Conservation (phyloP, 352 stramenopile species). For the Phytophthora colocasiae region DNA sequence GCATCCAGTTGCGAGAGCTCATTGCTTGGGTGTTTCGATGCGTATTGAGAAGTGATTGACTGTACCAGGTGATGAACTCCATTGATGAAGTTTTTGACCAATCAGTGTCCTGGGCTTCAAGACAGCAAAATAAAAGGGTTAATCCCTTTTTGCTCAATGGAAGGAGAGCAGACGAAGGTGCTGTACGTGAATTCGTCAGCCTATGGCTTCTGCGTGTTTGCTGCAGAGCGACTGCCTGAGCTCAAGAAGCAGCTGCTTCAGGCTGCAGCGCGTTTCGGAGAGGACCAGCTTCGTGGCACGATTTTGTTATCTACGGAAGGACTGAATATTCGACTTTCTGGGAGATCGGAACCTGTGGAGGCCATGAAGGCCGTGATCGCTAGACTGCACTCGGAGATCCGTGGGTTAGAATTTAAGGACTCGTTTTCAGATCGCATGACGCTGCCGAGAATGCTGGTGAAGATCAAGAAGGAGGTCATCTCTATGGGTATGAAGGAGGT, state of each 20-base stretch:
- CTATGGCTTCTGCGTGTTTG: slow-evolving; percentile 76
- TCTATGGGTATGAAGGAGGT: slow-evolving; percentile 66
- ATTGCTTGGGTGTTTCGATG: slow-evolving; percentile 1
- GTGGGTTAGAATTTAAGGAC: slow-evolving; percentile 70
- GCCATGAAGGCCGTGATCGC: slow-evolving; percentile 59
- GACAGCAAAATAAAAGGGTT: too few relatives aligned
- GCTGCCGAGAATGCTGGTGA: slow-evolving; percentile 73
- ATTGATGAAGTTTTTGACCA: too few relatives aligned
- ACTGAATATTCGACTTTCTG: slow-evolving; percentile 73
- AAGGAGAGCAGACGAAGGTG: slow-evolving; percentile 3
- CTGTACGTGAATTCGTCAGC: slow-evolving; percentile 71
- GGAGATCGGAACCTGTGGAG: slow-evolving; percentile 44
- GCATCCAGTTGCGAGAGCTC: slow-evolving; percentile 35
- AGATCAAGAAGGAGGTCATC: slow-evolving; percentile 83
- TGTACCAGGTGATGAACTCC: too few relatives aligned
- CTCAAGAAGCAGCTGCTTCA: slow-evolving; percentile 48
- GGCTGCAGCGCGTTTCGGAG: slow-evolving; percentile 28
- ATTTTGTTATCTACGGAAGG: slow-evolving; percentile 73
- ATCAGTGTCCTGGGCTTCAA: too few relatives aligned
- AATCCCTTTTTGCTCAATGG: not conserved
- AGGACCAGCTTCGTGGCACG: slow-evolving; percentile 61
- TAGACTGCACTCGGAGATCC: slow-evolving; percentile 46
- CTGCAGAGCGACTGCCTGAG: slow-evolving; percentile 39
- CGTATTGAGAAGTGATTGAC: slow-evolving; percentile 7
- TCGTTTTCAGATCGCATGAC: slow-evolving; percentile 62